Percentiles rank a stretch among this genome's conserved stretches.
These are phyloP conservation scores for Pseudocercospora musae DNA, from an alignment of 2,329 filamentous ascomycete genomes.

Conservation along the genomic window DNA sequence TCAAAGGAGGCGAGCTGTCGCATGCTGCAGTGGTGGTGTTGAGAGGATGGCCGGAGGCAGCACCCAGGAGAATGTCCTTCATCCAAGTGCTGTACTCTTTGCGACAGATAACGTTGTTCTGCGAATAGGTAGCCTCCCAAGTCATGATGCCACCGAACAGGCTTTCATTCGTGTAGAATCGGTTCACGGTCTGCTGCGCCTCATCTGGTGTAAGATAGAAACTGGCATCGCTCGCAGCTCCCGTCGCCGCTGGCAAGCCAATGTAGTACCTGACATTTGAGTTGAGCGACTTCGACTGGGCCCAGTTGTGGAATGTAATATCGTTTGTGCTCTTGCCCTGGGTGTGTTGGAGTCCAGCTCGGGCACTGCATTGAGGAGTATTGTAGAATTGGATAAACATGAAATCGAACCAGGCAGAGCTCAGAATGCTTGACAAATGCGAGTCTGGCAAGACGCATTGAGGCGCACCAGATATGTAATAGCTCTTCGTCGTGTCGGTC, in stretches of 20 bases:
- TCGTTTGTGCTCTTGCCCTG: slow-evolving; percentile 31
- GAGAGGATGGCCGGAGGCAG: not conserved
- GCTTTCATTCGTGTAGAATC: slow-evolving; percentile 38
- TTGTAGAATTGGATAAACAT: slow-evolving; percentile 49
- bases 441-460: slow-evolving; percentile 48
- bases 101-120: slow-evolving; percentile 38
- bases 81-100: slow-evolving; percentile 47
- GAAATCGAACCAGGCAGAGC: slow-evolving; percentile 42
- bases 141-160: slow-evolving; percentile 60
- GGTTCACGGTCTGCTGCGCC: slow-evolving; percentile 45
- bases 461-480: slow-evolving; percentile 51
- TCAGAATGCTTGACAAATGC: slow-evolving; percentile 39
- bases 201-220: slow-evolving; percentile 48
- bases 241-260: slow-evolving; percentile 42
- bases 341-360: slow-evolving; percentile 38
- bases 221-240: slow-evolving; percentile 31
- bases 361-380: slow-evolving; percentile 48
- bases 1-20: not conserved
- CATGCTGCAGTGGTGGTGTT: slow-evolving; percentile 1
- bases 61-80: slow-evolving; percentile 42
- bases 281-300: slow-evolving; percentile 45
- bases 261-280: slow-evolving; percentile 52
- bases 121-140: slow-evolving; percentile 52
- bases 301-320: slow-evolving; percentile 20
- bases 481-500: slow-evolving; percentile 37